Base-by-base conservation (phyloP, 2,329 filamentous ascomycete genomes). In the Thermoascus crustaceus region DNA sequence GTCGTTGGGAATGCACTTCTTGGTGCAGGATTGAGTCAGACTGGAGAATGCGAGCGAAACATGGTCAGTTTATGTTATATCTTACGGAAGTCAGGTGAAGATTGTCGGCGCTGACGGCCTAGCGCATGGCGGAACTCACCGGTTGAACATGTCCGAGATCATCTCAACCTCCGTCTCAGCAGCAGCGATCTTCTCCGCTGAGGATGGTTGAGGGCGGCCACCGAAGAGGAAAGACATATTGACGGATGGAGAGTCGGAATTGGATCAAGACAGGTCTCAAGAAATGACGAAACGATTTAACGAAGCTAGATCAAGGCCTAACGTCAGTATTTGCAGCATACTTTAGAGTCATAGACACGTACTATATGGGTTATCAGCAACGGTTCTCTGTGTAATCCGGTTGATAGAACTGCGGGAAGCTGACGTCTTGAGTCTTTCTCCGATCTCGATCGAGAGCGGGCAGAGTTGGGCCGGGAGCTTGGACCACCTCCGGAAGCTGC, bases 141-240 rank as follows among this genome's bases (percentile, higher is more conserved):
- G 85, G 71, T 87, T 89, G 75, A 94, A 94, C 82, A 96, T 95
- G 66, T 95, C 88, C 44, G 87, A 85, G 52, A 95, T 80, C 73
- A 96, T 88, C 68, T 95, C 91, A 67, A 96, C 86, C 72, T 98
- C 93, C 50, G 86, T 82, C 72, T 98, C 89, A 53, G 93, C 88
- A 54, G 86, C 85, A 54, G 85, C 84, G 63, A 98, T 91, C 76
- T 96, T 98, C 74, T 96, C 85, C 64, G 86, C 88, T 56, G 88
- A 94, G 46, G 86, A 83, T 61, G 88, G 83, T 70, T 95, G 86
- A 44, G 85, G 84, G 49, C 78, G 72, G 39, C 68, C 69, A 59
- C 82, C 77, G 59, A 81, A 81, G 51, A 84, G 75, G 69, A 83
- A 82, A 46, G 80, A 83, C 80, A 84, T 84, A 36, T 50, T 73